Base-by-base conservation (phyloP, 805 yeast species). In the Metschnikowia henanensis region DNA sequence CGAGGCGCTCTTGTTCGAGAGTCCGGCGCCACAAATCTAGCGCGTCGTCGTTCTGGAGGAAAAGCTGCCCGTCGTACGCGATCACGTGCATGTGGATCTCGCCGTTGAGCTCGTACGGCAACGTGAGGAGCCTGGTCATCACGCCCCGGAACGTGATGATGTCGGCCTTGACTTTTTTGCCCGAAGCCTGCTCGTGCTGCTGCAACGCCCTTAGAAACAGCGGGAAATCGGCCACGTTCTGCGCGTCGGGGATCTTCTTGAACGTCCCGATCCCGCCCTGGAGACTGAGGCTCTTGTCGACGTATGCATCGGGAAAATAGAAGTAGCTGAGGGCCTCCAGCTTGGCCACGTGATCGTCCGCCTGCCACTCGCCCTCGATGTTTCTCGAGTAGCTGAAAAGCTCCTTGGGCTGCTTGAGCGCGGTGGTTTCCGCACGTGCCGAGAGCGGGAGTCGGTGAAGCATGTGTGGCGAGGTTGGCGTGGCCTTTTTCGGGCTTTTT, bases 321-420 rank as follows among this genome's bases (percentile, higher is more conserved):
- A 75, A 91, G 64, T 87, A 89, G n/a, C 75, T 68, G 39, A 88
- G 63, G 23, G 53, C 47, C 3, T 77, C 73, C 41, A 79, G 79
- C 51, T 81, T 83, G 8, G 78, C 64, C 4, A 65, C 59, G 23
- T 65, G 57, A 22, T 76, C 72, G 18, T 73, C 78, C 38, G 54
- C 53, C 8, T 47, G 46, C 56, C 60, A 70, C 18, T 56, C 56
- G 4, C 81, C 82, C 5, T 81, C 77, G n/a, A 65, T 64, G 21
- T 77, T 79, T 44, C 89, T 68, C 1, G 92, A 80, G 59, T 72
- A 92, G 4, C 78, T 62, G n/a, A 78, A 72, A 3, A 92, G 52
- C 62, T 94, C 97, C 51, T 83, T 84, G 2, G 99, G 98, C 61
- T 89, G 95, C 56, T 84, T 83, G 41, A 91, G 71, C 2, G 88